phyloP scores from a whole-genome alignment of 352 stramenopile species.

The Globisporangium viniferum region DNA sequence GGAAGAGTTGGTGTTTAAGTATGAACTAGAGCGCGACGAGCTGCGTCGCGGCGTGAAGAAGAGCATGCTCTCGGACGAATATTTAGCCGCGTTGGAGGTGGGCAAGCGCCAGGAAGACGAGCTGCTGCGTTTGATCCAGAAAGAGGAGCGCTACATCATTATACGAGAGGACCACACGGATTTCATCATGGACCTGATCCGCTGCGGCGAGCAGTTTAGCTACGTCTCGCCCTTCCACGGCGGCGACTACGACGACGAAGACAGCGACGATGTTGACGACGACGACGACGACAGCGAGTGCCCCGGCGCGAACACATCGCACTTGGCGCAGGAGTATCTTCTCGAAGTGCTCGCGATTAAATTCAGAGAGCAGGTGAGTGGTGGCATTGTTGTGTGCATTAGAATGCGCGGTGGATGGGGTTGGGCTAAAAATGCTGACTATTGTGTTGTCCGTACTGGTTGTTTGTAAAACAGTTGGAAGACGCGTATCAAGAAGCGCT shows the following conservation, averaged over 20 bases:
- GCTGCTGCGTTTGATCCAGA: conserved; percentile 69
- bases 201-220: conserved; percentile 75
- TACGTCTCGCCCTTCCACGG: conserved; percentile 49
- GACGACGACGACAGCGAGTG: conserved; percentile 64
- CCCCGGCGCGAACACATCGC: conserved; percentile 70
- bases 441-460: conserved; percentile 11
- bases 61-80: conserved; percentile 56
- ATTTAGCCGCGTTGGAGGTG: conserved; percentile 59
- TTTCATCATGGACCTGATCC: conserved; percentile 80
- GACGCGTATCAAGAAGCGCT: conserved; percentile 74
- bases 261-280: conserved; percentile 41
- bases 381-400: neutral
- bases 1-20: conserved; percentile 70
- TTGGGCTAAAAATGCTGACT: neutral
- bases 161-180: conserved; percentile 77
- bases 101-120: conserved; percentile 67
- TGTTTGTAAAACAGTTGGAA: conserved; percentile 39
- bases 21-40: conserved; percentile 56
- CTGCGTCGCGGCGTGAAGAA: conserved; percentile 26
- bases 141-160: conserved; percentile 83
- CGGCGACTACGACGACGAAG: conserved; percentile 26
- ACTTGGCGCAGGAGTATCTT: conserved; percentile 74
- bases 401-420: neutral
- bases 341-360: conserved; percentile 78
- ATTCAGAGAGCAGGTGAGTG: conserved; percentile 67